Conservation (phyloP, 108 stramenopile genomes). For the Conticribra guillardii region DNA sequence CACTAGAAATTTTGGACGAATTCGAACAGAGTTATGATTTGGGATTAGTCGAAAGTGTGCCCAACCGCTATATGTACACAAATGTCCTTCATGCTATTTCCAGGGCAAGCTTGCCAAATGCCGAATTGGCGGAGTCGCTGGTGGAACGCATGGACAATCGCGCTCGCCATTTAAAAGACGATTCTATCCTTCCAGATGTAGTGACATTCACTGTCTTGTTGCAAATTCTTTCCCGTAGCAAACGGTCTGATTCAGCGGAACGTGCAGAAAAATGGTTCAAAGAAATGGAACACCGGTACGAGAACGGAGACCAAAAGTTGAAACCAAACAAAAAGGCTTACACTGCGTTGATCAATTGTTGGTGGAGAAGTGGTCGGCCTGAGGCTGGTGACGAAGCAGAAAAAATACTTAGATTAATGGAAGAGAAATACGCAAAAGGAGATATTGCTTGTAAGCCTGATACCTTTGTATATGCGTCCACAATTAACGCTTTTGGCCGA, state of each 20-base stretch:
- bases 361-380: conserved; percentile 29
- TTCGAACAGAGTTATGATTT: conserved; percentile 35
- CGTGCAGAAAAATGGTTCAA: conserved; percentile 42
- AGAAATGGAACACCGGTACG: conserved; percentile 32
- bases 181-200: conserved; percentile 34
- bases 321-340: conserved; percentile 49
- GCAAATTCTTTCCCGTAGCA: conserved; percentile 38
- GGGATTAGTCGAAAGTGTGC: conserved; percentile 23
- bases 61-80: conserved; percentile 45
- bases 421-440: conserved; percentile 40
- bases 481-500: conserved; percentile 40
- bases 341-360: conserved; percentile 47
- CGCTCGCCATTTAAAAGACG: conserved; percentile 31
- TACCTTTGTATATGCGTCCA: conserved; percentile 34
- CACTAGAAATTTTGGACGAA: conserved; percentile 32
- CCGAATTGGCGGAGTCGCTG: conserved; percentile 38
- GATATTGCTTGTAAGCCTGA: conserved; percentile 36
- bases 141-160: conserved; percentile 42
- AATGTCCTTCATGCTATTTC: conserved; percentile 38
- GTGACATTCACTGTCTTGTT: conserved; percentile 35
- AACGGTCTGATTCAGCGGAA: conserved; percentile 2
- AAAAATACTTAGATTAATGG: conserved; percentile 29
- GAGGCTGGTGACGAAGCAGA: conserved; percentile 34
- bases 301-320: conserved; percentile 20
- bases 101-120: conserved; percentile 17